Evolutionary conservation across 305 asterid genomes (phyloP).

Genomic region (Fraxinus greggii): DNA sequence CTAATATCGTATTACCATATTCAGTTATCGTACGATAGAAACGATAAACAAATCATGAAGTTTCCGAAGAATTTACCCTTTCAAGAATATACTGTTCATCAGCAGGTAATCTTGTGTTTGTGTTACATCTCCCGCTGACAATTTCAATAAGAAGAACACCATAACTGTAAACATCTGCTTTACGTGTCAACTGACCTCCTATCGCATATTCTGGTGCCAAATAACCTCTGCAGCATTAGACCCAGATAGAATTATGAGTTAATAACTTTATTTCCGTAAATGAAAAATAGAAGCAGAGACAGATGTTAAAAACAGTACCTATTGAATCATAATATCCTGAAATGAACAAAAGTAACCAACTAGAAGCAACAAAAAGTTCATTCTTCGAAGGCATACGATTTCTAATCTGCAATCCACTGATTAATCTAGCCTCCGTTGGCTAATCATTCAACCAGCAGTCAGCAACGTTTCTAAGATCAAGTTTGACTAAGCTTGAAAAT

Average conservation of each 20-base stretch:
- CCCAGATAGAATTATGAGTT: constrained; percentile 1
- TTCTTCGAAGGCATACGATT: not conserved
- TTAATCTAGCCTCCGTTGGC: not conserved
- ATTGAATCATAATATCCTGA: not conserved
- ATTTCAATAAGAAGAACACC: constrained; percentile 92
- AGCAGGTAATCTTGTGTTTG: constrained; percentile 67
- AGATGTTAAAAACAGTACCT: not conserved
- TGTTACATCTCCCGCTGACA: constrained; percentile 90
- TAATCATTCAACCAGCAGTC: not conserved
- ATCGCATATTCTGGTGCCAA: constrained; percentile 98
- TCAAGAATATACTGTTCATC: constrained; percentile 86
- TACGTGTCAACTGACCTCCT: constrained; percentile 86
- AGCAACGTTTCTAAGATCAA: not conserved
- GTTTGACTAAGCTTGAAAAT: not conserved
- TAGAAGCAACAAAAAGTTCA: not conserved
- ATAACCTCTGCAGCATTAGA: constrained; percentile 69
- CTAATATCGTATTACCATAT: not conserved
- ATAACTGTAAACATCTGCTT: constrained; percentile 84
- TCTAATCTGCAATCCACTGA: not conserved
- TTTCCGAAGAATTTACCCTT: constrained; percentile 50
- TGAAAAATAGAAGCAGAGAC: not conserved
- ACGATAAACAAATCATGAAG: not conserved
- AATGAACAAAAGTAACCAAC: not conserved
- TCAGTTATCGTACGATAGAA: not conserved
- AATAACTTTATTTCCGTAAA: not conserved